Evolutionary conservation across 2,329 filamentous ascomycete genomes (phyloP), one percentile per base, ranked within the genome.

Genomic region (Paraconiothyrium brasiliense): DNA sequence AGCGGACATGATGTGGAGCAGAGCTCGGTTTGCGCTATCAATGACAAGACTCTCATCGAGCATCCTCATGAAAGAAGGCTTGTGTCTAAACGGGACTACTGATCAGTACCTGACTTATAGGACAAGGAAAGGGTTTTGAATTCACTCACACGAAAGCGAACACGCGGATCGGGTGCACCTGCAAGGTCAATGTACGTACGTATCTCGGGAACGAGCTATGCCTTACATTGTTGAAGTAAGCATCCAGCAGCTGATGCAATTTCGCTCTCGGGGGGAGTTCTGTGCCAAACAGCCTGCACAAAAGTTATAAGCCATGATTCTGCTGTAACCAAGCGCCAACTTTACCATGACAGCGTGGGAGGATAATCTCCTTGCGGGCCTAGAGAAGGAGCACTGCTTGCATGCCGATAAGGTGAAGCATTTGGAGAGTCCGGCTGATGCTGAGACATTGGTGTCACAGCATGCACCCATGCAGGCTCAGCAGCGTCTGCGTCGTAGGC

Each of bases 1-100:
- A n/a, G 73, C 73, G 60, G 71, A 75, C 73, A 76, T 76, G 22
- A 76, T 73, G 62, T 75, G 69, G 16, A 76, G 37, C 2, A 76
- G 64, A 9, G 73, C 73, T 54, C 74, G 71, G 20, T 72, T 72
- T 11, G 73, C 71, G 6, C 64, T 55, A 47, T 73, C 71, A 9
- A 66, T 70, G 30, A 76, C 67, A 37, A 73, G 67, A 13, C 70
- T 71, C 60, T 76, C 73, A 44, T 76, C 73, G 13, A 76, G 65
- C 72, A 75, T 74, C 0, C 73, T 68, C 61, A 76, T 73, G 48
- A 76, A 76, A 0, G 73, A 72, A 3, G 73, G 73, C 39, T 74
- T 74, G 37, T 76, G 73, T 35, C 74, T 71, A 34, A 73, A 73
- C 6, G n/a, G 11, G n/a, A 11, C 32, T 16, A 30, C 5, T 27